phyloP scores from a whole-genome alignment of 1,284 basidiomycete genomes.

The Cutaneotrichosporon daszewskae region DNA sequence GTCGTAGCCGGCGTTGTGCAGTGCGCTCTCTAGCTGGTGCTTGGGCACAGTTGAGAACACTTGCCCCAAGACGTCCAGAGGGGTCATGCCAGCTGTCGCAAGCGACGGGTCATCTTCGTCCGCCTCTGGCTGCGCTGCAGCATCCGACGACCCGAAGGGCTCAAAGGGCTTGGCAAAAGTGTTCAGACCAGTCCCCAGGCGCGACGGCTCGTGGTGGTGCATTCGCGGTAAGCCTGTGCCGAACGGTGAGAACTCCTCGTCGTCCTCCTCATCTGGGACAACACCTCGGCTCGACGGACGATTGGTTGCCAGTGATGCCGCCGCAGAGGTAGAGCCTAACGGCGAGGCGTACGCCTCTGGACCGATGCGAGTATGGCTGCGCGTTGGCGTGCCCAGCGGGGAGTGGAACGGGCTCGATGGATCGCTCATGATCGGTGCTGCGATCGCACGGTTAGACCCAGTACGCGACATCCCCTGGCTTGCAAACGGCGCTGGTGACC shows the following conservation, averaged over 20 bases:
- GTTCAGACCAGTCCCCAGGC: constrained; percentile 11
- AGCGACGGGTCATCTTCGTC: constrained; percentile 42
- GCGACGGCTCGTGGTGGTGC: constrained; percentile 21
- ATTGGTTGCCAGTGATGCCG: neutral
- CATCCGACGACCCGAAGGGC: neutral
- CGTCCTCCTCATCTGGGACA: constrained; percentile 46
- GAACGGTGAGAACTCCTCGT: constrained; percentile 57
- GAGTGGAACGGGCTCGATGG: constrained; percentile 54
- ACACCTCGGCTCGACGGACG: constrained; percentile 25
- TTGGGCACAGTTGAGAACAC: constrained; percentile 85
- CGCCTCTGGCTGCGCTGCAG: constrained; percentile 37
- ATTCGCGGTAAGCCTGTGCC: constrained; percentile 36
- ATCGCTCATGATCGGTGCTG: constrained; percentile 74
- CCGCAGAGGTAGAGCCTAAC: constrained; percentile 20
- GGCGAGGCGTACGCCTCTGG: constrained; percentile 38
- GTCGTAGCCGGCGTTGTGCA: constrained; percentile 81
- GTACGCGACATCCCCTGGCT: constrained; percentile 51
- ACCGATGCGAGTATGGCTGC: constrained; percentile 29
- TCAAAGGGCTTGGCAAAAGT: constrained; percentile 3
- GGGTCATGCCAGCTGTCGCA: constrained; percentile 75
- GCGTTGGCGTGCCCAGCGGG: constrained; percentile 38
- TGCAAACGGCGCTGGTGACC: constrained; percentile 47
- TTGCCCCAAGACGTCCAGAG: constrained; percentile 88
- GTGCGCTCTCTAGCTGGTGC: constrained; percentile 86
- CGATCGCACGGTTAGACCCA: constrained; percentile 78